Conservation (phyloP, 305 asterid species). For the Fraxinus dipetala region DNA sequence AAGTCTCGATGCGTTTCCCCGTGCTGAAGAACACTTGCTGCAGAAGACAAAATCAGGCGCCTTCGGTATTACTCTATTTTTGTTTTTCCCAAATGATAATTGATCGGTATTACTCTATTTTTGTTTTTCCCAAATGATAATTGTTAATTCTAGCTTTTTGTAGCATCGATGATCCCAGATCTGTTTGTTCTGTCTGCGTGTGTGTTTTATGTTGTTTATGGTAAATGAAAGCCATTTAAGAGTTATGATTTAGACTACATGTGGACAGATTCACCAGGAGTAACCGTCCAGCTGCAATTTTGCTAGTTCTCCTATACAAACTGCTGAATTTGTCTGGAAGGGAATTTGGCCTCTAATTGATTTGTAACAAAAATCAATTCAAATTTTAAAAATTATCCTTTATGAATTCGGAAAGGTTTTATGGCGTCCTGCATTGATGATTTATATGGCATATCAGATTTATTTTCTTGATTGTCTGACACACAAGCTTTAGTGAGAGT, state of each 20-base stretch:
- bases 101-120: slow-evolving; percentile 43
- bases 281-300: not conserved
- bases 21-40: slow-evolving; percentile 90
- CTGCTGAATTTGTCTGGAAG: not conserved
- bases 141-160: not conserved
- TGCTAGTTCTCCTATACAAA: not conserved
- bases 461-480: slow-evolving; percentile 7
- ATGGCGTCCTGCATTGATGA: not conserved
- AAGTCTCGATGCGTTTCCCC: slow-evolving; percentile 90
- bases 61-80: slow-evolving; percentile 47
- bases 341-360: not conserved
- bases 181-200: not conserved
- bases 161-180: slow-evolving; percentile 1
- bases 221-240: not conserved
- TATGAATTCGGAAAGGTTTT: not conserved
- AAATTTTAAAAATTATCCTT: not conserved
- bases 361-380: not conserved
- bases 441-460: slow-evolving; percentile 1
- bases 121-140: not conserved
- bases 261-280: not conserved
- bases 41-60: slow-evolving; percentile 95
- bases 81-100: not conserved
- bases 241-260: not conserved
- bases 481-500: not conserved
- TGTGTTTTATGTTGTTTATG: slow-evolving; percentile 12